Percentiles rank a stretch among this genome's conserved stretches.
Evolutionary conservation across 2,329 filamentous ascomycete genomes (phyloP).

Genomic region (Sporothrix pallida): DNA sequence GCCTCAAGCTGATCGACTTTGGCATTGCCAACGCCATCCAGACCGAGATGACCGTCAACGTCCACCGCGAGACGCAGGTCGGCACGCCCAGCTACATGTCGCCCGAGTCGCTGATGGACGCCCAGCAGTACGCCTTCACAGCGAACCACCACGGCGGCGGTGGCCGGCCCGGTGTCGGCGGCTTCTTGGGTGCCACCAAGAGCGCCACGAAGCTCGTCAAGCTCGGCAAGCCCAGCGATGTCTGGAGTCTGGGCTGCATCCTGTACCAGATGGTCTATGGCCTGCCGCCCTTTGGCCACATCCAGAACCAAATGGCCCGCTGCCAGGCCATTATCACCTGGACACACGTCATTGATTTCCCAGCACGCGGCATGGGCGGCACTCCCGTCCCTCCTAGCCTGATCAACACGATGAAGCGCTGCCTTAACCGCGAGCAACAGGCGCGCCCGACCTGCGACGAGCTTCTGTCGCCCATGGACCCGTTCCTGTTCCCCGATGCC

Average conservation of each 20-base stretch:
- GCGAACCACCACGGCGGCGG: constrained; percentile 51
- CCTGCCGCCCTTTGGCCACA: constrained; percentile 92
- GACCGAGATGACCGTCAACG: constrained; percentile 93
- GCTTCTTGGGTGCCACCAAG: constrained; percentile 42
- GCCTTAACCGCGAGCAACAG: constrained; percentile 66
- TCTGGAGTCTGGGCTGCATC: constrained; percentile 96
- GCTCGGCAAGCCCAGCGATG: constrained; percentile 91
- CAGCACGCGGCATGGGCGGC: constrained; percentile 70
- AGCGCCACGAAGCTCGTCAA: constrained; percentile 82
- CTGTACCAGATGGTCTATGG: constrained; percentile 98
- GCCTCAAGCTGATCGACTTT: constrained; percentile 96
- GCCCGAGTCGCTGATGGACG: constrained; percentile 89
- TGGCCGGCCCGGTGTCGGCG: constrained; percentile 41
- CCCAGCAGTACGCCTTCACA: constrained; percentile 60
- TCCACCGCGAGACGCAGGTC: constrained; percentile 92
- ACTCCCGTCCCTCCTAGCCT: constrained; percentile 64
- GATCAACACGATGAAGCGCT: constrained; percentile 66
- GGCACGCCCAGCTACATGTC: constrained; percentile 99
- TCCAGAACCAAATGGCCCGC: constrained; percentile 82
- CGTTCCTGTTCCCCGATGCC: constrained; percentile 67
- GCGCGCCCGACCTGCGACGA: constrained; percentile 68
- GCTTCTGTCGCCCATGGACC: constrained; percentile 63
- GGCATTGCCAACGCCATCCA: constrained; percentile 98
- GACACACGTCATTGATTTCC: constrained; percentile 74
- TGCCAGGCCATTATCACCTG: constrained; percentile 88